Base-by-base conservation (phyloP, 495 filamentous ascomycete genomes). In the Aspergillus cristatus region DNA sequence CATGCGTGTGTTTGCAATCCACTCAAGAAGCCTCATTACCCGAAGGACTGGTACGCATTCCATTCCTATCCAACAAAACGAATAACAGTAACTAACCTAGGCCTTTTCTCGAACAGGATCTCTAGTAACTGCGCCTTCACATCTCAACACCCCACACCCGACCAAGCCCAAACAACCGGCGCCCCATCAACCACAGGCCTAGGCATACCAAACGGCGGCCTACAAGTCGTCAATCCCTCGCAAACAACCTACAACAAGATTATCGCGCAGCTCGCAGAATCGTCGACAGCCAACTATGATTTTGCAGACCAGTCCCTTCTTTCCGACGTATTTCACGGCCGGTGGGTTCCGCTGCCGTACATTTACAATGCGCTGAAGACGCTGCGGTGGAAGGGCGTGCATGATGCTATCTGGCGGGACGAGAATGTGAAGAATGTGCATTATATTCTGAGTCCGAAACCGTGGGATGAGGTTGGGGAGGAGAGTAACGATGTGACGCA, bases 1-100 rank as follows among this genome's bases (percentile, higher is more conserved):
- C 79, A 86, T 55, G 86, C 86, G 2, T 93, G 86, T 60, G 74
- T 81, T 7, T 93, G 86, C 62, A 93, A 90, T 63, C 84, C 86
- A 8, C 52, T 82, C 41, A 69, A 77, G 34, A 81, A 81, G 54
- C 38, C 68, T n/a, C 80, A 87, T 59, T 93, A 93, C 54, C 86
- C 86, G 0, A 52, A 58, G 15, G 49, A 78, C 50, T 93, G 84
- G 83, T 80, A 64, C 37, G 64, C 7, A 11, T 7, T 18, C 8
- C 28, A 22, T 34, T 2, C 17, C 10, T 31, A 15, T 30, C 28
- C n/a, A 3, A 4, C 20, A 4, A 4, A 6, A 30, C 17, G 17
- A 8, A 18, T 20, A 29, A 41, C 17, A 42, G 25, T 14, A n/a
- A n/a, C 41, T 28, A 65, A 12, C 28, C 18, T 5, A n/a, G n/a